Evolutionary conservation across 2,329 filamentous ascomycete genomes (phyloP).

Genomic region (Trichoderma koningiopsis): DNA sequence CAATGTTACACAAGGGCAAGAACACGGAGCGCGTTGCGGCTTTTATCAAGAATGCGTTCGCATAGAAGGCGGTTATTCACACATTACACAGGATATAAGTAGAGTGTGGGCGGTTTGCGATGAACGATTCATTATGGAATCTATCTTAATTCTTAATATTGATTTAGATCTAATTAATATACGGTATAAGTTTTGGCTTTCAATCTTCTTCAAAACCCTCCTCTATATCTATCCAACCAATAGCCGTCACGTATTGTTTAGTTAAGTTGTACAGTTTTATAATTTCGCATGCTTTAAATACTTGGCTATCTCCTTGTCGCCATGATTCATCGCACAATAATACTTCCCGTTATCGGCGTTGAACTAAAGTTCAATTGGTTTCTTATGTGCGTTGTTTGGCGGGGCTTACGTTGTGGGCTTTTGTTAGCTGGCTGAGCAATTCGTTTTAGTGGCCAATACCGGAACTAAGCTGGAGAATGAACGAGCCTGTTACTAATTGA

Average conservation of each 20-base stretch:
- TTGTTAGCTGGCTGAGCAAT: background rate
- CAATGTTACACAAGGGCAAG: conserved; percentile 59
- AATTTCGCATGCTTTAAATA: background rate
- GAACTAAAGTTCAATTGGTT: background rate
- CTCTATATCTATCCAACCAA: background rate
- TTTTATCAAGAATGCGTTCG: conserved; percentile 14
- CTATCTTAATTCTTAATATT: background rate
- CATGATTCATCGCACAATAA: background rate
- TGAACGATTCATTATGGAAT: background rate
- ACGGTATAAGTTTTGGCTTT: background rate
- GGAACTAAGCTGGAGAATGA: background rate
- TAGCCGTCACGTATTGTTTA: background rate
- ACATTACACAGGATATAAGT: background rate
- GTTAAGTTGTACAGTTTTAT: background rate
- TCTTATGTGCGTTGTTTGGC: background rate
- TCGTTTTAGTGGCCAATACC: background rate
- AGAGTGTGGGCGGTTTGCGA: conserved; percentile 18
- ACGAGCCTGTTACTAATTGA: background rate
- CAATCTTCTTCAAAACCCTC: too few relatives aligned
- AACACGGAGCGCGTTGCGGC: conserved; percentile 12
- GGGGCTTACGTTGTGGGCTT: background rate
- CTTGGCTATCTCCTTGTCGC: background rate
- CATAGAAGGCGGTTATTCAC: background rate
- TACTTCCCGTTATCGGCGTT: background rate
- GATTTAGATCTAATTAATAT: background rate